Conservation (phyloP, 2,329 filamentous ascomycete species). For the Pleoardoris graminearum region DNA sequence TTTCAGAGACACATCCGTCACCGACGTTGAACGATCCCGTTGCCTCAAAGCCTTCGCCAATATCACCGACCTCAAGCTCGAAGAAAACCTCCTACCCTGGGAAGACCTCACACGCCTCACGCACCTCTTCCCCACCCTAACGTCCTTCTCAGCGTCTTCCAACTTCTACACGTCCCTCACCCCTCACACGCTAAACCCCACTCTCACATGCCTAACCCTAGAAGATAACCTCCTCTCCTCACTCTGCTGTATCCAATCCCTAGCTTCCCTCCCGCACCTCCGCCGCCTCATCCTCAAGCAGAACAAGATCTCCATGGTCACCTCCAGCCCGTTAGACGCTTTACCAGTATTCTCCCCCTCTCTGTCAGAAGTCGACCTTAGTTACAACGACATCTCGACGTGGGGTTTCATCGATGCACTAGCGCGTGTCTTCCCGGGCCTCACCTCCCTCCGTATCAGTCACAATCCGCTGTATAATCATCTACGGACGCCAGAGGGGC, state of each 20-base stretch:
- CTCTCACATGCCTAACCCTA: slow-evolving; percentile 66
- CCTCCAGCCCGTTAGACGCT: slow-evolving; percentile 14
- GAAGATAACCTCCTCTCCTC: slow-evolving; percentile 71
- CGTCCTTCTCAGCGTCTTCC: slow-evolving; percentile 52
- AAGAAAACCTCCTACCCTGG: slow-evolving; percentile 52
- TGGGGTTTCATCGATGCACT: slow-evolving; percentile 79
- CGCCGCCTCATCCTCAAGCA: slow-evolving; percentile 67
- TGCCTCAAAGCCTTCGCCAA: slow-evolving; percentile 35
- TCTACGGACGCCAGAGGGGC: slow-evolving; percentile 48
- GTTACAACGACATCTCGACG: slow-evolving; percentile 52
- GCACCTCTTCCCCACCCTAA: slow-evolving; percentile 60
- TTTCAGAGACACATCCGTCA: slow-evolving; percentile 50
- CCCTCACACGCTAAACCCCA: slow-evolving; percentile 49
- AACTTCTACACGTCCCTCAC: slow-evolving; percentile 44
- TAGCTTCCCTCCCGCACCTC: slow-evolving; percentile 62
- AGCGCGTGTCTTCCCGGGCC: slow-evolving; percentile 67
- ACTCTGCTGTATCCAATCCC: slow-evolving; percentile 60
- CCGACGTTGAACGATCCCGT: slow-evolving; percentile 25
- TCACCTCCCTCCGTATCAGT: slow-evolving; percentile 75
- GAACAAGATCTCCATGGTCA: slow-evolving; percentile 65
- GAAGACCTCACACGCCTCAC: slow-evolving; percentile 46
- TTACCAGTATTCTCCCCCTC: slow-evolving; percentile 35
- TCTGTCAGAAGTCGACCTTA: slow-evolving; percentile 49
- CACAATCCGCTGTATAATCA: slow-evolving; percentile 82
- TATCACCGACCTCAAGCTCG: slow-evolving; percentile 53